phyloP scores from a whole-genome alignment of 495 filamentous ascomycete species.

The Daldinia loculata region DNA sequence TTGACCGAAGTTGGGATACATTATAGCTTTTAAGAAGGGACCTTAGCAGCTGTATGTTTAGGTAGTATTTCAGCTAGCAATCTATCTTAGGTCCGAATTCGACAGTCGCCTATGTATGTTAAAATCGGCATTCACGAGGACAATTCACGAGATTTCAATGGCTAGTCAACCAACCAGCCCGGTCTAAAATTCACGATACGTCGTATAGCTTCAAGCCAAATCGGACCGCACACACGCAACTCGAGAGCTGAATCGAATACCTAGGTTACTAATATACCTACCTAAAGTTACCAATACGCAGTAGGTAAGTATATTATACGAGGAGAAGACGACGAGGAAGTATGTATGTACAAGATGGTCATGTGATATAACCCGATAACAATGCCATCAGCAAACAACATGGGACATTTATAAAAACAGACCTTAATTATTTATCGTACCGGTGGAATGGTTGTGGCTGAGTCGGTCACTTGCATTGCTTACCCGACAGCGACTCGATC shows the following conservation, averaged over 20 bases:
- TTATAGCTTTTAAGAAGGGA: not conserved
- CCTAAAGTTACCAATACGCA: not conserved
- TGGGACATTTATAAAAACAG: too few species aligned
- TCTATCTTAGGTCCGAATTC: not conserved
- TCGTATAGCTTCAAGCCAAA: not conserved
- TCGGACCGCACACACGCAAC: not conserved
- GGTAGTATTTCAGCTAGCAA: not conserved
- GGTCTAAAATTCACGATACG: not conserved
- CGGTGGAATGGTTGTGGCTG: slow-evolving; percentile 22
- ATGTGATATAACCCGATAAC: slow-evolving; percentile 1
- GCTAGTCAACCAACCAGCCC: not conserved
- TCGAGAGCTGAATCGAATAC: not conserved
- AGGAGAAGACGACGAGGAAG: not conserved
- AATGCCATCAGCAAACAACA: not conserved
- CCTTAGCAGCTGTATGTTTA: not conserved
- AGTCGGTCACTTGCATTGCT: slow-evolving; percentile 1
- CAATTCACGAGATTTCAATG: not conserved
- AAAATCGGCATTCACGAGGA: not conserved
- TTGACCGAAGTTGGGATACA: not conserved
- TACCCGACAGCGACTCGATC: not conserved
- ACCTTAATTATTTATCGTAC: not conserved
- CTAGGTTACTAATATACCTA: not conserved
- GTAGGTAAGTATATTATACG: too few species aligned
- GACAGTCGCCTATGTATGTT: not conserved
- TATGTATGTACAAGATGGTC: not conserved